Evolutionary conservation across 768 basidiomycete species (phyloP).

Genomic region (Suillus brevipes): DNA sequence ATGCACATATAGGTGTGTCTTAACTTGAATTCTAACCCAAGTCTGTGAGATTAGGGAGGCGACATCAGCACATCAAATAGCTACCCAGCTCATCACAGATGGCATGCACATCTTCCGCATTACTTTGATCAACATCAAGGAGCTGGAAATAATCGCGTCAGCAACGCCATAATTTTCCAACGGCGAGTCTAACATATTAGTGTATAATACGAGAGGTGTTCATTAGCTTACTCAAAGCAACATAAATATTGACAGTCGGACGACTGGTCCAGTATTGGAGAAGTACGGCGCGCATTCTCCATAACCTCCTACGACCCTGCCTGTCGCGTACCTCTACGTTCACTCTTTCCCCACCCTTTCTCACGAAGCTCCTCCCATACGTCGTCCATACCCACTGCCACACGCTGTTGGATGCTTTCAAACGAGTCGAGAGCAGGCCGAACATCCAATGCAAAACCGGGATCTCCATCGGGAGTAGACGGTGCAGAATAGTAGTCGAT

Average conservation of each 20-base stretch:
- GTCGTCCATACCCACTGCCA: conserved; percentile 68
- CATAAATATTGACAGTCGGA: neutral
- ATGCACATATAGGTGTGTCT: neutral
- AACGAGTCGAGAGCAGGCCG: conserved; percentile 91
- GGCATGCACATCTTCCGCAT: neutral
- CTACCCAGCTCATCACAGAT: neutral
- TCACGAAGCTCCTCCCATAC: conserved; percentile 51
- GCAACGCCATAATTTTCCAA: neutral
- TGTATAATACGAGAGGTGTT: neutral
- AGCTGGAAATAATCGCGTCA: neutral
- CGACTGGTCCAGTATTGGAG: neutral
- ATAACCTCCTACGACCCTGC: neutral
- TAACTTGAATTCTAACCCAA: neutral
- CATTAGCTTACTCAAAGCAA: neutral
- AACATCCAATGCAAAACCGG: conserved; percentile 94
- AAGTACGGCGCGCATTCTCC: neutral
- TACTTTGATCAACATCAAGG: neutral
- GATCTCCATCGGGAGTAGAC: conserved; percentile 84
- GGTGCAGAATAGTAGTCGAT: conserved; percentile 99
- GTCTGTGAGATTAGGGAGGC: neutral
- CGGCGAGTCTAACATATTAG: neutral
- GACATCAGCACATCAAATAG: neutral
- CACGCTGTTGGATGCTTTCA: conserved; percentile 71
- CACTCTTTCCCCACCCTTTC: conserved; percentile 27
- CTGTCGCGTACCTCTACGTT: neutral